Base-by-base conservation (phyloP, 768 basidiomycete genomes). In the Sporobolomyces pararoseus region DNA sequence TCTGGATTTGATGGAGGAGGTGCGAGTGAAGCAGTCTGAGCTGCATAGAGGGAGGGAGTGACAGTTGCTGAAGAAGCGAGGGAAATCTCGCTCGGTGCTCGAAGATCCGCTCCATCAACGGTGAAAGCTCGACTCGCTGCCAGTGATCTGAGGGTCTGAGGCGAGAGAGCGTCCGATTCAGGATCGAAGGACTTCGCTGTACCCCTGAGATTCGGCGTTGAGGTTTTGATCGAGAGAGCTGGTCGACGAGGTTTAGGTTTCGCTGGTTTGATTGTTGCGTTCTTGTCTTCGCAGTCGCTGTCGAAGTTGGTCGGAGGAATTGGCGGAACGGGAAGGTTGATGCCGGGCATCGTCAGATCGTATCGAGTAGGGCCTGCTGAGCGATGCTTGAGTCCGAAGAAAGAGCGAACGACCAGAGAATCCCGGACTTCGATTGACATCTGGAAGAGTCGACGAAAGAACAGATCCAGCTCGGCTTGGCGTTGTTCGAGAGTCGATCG, bases 381-480 rank as follows among this genome's bases (percentile, higher is more conserved):
- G 13, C 32, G 25, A 7, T 29, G 34, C 17, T 60, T 51, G 10
- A 70, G 29, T 4, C 54, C 42, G 46, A 75, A 75, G 66, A 75
- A 75, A 23, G 68, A 55, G 10, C 54, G 63, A 2, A 75, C 74
- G 60, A 72, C 23, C n/a, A 39, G 23, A 29, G 53, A 65, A 14
- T 62, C 29, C n/a, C 46, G 55, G 42, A 75, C 67, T 10, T 58
- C 32, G 23, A n/a, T 25, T 29, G 74, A 49, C 61, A 75, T 64
- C 27, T 47, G 50, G 55, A 75, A 66, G 12, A 75, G 61, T 10
- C 62, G 66, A 2, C 58, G 52, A 21, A 65, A 68, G 57, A 71
- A 75, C 4, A 62, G 53, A 29, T 72, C 70, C 39, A 75, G 65
- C 44, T 72, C 74, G 46, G 44, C 61, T 57, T 65, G 63, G 19